Conservation (phyloP, 345 rosid species). For the Linum lewisii region DNA sequence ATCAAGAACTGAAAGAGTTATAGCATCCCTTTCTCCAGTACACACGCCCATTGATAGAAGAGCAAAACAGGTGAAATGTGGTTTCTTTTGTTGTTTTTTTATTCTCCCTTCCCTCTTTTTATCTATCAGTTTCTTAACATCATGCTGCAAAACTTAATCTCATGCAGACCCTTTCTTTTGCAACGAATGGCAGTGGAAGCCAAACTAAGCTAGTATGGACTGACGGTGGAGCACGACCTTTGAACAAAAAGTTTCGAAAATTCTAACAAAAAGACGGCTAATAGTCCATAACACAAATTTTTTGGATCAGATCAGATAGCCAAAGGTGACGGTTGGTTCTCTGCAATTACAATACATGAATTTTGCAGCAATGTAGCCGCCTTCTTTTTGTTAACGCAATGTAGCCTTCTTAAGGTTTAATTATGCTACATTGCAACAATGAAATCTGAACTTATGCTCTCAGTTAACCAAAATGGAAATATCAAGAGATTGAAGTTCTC, state of each 20-base stretch:
- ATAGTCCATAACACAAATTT: not conserved
- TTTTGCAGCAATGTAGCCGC: not conserved
- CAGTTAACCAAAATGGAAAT: not conserved
- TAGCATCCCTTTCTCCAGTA: constrained; percentile 30
- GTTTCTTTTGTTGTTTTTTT: not conserved
- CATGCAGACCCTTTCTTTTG: constrained; percentile 56
- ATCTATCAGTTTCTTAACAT: not conserved
- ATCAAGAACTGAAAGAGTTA: constrained; percentile 25
- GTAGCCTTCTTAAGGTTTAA: not conserved
- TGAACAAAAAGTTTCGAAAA: constrained; percentile 22
- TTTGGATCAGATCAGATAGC: not conserved
- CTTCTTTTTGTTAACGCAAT: too few species aligned
- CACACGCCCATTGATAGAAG: constrained; percentile 71
- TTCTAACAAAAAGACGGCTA: constrained; percentile 9
- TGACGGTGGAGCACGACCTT: constrained; percentile 24
- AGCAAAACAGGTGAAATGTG: constrained; percentile 47
- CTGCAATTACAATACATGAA: not conserved
- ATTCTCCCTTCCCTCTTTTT: not conserved
- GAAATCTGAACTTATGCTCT: not conserved
- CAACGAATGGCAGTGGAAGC: constrained; percentile 38
- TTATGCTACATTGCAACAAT: not conserved
- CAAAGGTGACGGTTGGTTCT: not conserved
- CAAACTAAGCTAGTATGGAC: constrained; percentile 83
- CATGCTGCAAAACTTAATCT: not conserved
- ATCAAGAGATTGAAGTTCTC: not conserved